A percentile compares a stretch with the other conserved stretches of the same genome.
phyloP scores from a whole-genome alignment of 108 stramenopile genomes.

The Cyclostephanos invisitatus region DNA sequence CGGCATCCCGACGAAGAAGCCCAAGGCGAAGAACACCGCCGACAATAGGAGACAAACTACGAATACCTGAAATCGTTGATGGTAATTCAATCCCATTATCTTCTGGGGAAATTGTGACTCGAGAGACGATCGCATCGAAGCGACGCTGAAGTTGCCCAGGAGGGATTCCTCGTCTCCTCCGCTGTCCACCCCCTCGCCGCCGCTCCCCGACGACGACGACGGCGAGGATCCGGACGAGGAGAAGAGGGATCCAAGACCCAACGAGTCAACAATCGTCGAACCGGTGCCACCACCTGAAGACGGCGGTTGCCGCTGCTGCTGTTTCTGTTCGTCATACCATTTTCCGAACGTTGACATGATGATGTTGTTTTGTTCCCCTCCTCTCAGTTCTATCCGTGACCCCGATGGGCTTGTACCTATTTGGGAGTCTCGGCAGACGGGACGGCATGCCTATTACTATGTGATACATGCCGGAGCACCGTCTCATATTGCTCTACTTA shows the following conservation, averaged over 20 bases:
- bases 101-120: conserved; percentile 86
- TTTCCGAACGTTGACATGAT: conserved; percentile 61
- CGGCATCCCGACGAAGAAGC: conserved; percentile 92
- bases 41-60: conserved; percentile 78
- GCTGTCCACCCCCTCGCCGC: conserved; percentile 4
- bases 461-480: too few species aligned
- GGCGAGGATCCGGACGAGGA: conserved; percentile 37
- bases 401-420: too few species aligned
- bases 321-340: conserved; percentile 82
- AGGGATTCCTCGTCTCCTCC: conserved; percentile 46
- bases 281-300: not conserved
- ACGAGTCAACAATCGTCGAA: not conserved
- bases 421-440: too few species aligned
- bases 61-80: conserved; percentile 88
- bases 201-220: conserved; percentile 23
- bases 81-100: conserved; percentile 90
- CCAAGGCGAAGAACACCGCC: conserved; percentile 86
- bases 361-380: too few species aligned
- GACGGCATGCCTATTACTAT: too few species aligned
- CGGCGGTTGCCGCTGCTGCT: conserved; percentile 18
- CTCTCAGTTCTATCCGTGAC: too few species aligned
- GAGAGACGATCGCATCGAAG: conserved; percentile 75
- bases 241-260: conserved; percentile 9
- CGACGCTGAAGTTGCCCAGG: conserved; percentile 41
- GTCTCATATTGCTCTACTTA: too few species aligned